Evolutionary conservation across 1,284 basidiomycete species (phyloP).

Genomic region (Apiotrichum sp.): DNA sequence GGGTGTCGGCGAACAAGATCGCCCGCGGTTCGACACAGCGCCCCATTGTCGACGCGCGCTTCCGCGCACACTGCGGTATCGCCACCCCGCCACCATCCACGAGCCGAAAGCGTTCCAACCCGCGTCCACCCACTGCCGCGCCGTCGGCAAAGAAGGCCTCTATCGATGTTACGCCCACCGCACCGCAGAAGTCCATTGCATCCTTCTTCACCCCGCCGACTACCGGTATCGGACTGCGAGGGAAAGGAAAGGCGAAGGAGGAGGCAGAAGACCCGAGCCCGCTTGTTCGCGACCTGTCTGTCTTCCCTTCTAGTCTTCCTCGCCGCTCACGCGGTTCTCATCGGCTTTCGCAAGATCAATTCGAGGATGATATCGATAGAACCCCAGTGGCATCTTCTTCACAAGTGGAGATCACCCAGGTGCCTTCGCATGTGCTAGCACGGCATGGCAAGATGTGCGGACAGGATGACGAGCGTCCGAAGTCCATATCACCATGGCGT

Average conservation of each 20-base stretch:
- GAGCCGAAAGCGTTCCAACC: not conserved
- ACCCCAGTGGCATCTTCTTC: slow-evolving; percentile 3
- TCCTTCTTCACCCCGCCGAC: slow-evolving; percentile 14
- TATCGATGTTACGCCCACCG: slow-evolving; percentile 3
- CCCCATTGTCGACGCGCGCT: slow-evolving; percentile 9
- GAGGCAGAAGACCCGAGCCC: not conserved
- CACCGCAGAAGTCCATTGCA: not conserved
- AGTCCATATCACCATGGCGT: slow-evolving; percentile 16
- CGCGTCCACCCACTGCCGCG: not conserved
- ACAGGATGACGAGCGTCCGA: slow-evolving; percentile 15
- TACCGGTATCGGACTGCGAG: not conserved
- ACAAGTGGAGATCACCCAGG: slow-evolving; percentile 19
- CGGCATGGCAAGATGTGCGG: slow-evolving; percentile 24
- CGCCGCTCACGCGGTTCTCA: not conserved
- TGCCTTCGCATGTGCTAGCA: slow-evolving; percentile 22
- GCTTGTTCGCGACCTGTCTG: not conserved
- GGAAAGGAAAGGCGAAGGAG: not conserved
- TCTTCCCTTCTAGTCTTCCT: not conserved
- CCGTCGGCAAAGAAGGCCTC: not conserved
- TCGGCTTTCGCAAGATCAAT: not conserved
- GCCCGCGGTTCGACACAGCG: slow-evolving; percentile 4
- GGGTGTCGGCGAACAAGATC: slow-evolving; percentile 21
- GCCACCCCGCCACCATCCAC: slow-evolving; percentile 25
- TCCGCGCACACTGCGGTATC: slow-evolving; percentile 15
- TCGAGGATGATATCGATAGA: not conserved